Evolutionary conservation across 139 green algal species (phyloP).

Genomic region (Chloropicon primus): DNA sequence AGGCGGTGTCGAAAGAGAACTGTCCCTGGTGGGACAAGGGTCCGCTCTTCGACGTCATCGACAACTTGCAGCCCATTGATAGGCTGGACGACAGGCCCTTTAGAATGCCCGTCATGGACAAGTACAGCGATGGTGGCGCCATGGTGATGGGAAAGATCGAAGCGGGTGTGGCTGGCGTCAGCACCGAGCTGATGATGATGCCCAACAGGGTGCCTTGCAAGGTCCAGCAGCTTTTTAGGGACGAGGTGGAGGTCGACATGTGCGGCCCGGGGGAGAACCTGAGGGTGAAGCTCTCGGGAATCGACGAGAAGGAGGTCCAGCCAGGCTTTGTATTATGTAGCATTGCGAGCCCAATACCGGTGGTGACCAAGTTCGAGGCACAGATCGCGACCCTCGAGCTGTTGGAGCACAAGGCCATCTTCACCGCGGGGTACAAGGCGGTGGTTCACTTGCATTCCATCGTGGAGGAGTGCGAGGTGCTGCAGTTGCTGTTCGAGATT

Average conservation of each 20-base stretch:
- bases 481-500: conserved; percentile 45
- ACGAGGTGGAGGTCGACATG: conserved; percentile 74
- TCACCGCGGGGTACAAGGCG: conserved; percentile 69
- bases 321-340: conserved; percentile 83
- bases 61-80: conserved; percentile 52
- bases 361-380: conserved; percentile 69
- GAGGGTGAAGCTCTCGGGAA: conserved; percentile 29
- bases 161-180: conserved; percentile 64
- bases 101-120: conserved; percentile 92
- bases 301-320: conserved; percentile 75
- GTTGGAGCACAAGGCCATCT: conserved; percentile 93
- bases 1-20: conserved; percentile 22
- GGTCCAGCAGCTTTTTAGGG: conserved; percentile 73
- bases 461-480: conserved; percentile 92
- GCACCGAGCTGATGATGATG: conserved; percentile 78
- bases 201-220: conserved; percentile 81
- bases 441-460: conserved; percentile 38
- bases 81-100: conserved; percentile 36
- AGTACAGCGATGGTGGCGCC: conserved; percentile 91
- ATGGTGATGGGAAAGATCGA: conserved; percentile 98
- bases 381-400: conserved; percentile 68
- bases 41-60: conserved; percentile 84
- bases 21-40: conserved; percentile 70
- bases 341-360: conserved; percentile 22
- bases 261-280: conserved; percentile 40